A percentile compares a stretch with the other conserved stretches of the same genome.
Evolutionary conservation across 148 eudicot species (phyloP).

Genomic region (Cornus florida): DNA sequence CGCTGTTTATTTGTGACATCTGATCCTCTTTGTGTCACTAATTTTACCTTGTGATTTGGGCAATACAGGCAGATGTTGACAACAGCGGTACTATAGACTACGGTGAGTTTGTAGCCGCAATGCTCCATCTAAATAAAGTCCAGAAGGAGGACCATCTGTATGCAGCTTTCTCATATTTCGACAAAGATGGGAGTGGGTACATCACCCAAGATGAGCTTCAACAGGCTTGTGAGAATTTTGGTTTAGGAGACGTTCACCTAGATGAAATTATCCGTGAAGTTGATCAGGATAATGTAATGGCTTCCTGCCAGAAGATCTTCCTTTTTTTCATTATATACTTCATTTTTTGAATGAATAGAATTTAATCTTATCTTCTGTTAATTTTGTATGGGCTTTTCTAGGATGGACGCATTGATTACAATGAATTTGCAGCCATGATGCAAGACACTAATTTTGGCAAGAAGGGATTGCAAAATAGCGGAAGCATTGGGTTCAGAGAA

Average conservation of each 20-base stretch:
- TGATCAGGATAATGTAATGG: conserved; percentile 53
- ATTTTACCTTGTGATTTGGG: conserved; percentile 6
- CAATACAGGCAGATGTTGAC: conserved; percentile 60
- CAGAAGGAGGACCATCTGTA: conserved; percentile 57
- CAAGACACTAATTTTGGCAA: conserved; percentile 36
- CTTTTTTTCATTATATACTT: not conserved
- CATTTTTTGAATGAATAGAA: not conserved
- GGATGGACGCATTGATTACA: conserved; percentile 70
- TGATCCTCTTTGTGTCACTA: not conserved
- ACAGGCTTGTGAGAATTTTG: conserved; percentile 61
- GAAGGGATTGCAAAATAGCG: conserved; percentile 24
- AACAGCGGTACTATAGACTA: conserved; percentile 72
- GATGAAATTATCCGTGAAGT: conserved; percentile 64
- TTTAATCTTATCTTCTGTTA: not conserved
- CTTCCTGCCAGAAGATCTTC: not conserved
- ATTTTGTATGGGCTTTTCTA: conserved; percentile 19
- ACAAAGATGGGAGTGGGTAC: conserved; percentile 67
- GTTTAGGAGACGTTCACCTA: conserved; percentile 43
- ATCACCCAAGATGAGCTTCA: conserved; percentile 68
- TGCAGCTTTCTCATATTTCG: conserved; percentile 63
- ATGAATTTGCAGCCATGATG: conserved; percentile 67
- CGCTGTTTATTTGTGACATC: not conserved
- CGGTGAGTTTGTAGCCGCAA: conserved; percentile 64
- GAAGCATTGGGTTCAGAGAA: conserved; percentile 28
- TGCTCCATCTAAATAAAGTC: conserved; percentile 57